Evolutionary conservation across 306 rosid species (phyloP), one percentile per base, ranked within the genome.

Genomic region (Morella rubra): DNA sequence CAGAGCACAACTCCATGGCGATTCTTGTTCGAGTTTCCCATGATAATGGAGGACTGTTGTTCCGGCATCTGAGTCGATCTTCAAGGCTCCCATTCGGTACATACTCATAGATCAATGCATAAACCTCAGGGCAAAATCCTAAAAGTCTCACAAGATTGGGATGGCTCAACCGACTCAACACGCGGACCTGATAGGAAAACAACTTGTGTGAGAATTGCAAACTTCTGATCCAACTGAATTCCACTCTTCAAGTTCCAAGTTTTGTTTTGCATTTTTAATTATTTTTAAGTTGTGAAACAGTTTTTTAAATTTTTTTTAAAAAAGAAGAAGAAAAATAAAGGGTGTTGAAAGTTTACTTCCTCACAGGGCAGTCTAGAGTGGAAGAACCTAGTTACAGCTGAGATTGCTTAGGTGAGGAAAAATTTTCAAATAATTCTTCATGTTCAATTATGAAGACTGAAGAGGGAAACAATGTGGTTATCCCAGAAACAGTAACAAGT

Each of bases 61-160:
- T 79, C 82, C 50, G 78, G 87, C 91, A 82, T 68, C 44, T 72
- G 40, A 87, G 82, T 61, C 84, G 82, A 71, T 87, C 91, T 76
- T 87, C 91, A 58, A 87, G 89, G 75, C 87, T 85, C 52, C 89
- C 91, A 6, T 83, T 82, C 3, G 85, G 76, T 9, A 85, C 85
- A 82, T 85, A 85, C 79, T 87, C 91, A 3, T 85, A 87, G 19
- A 87, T 46, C 14, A 87, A 84, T 18, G 79, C 59, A 80, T 80
- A 87, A 12, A 68, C 70, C 83, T 85, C 87, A 1, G 89, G 89
- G 67, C 91, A 87, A 49, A 85, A 78, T 40, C 91, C 91, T 73
- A 87, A 51, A 16, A 87, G 87, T 6, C 77, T 87, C 61, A 87
- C 79, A 20, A 87, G 85, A 81, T 87, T 87, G 47, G 85, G 79